A percentile compares a stretch with the other conserved stretches of the same genome.
Evolutionary conservation across 2,329 filamentous ascomycete genomes (phyloP).

Genomic region (Rhinocladiella similis): DNA sequence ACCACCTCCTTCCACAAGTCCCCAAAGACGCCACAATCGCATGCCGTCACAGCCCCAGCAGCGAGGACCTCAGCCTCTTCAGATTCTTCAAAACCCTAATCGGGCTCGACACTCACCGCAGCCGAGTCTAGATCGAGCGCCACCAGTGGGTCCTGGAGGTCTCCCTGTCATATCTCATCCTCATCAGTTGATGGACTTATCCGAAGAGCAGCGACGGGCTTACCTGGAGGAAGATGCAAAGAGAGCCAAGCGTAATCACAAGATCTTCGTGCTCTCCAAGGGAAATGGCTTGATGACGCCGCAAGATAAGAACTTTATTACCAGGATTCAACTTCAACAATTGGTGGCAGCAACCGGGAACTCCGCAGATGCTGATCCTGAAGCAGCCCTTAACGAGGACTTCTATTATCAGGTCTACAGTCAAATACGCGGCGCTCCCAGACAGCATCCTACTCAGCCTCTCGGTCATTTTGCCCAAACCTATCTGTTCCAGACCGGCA

Average conservation of each 20-base stretch:
- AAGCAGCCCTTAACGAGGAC: constrained; percentile 82
- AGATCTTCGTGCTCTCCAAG: constrained; percentile 89
- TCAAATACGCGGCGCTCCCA: constrained; percentile 85
- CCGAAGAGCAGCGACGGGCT: constrained; percentile 78
- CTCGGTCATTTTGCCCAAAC: constrained; percentile 97
- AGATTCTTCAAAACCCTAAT: constrained; percentile 79
- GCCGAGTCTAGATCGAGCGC: constrained; percentile 37
- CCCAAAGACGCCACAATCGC: constrained; percentile 37
- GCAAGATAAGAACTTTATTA: constrained; percentile 99
- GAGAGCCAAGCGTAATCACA: constrained; percentile 95
- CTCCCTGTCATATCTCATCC: constrained; percentile 63
- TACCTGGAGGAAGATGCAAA: constrained; percentile 90
- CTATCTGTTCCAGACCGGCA: constrained; percentile 92
- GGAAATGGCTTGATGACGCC: constrained; percentile 98
- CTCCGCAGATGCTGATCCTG: constrained; percentile 73
- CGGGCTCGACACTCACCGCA: constrained; percentile 53
- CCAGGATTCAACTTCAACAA: constrained; percentile 94
- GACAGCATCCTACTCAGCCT: constrained; percentile 89
- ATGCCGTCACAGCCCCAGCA: constrained; percentile 33
- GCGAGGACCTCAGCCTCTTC: constrained; percentile 59
- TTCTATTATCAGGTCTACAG: constrained; percentile 99
- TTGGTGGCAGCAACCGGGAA: constrained; percentile 90
- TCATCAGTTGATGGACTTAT: constrained; percentile 72
- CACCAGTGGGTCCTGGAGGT: constrained; percentile 35
- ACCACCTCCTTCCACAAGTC: constrained; percentile 29